Evolutionary conservation across 129 eudicot species (phyloP).

Genomic region (Sambucus nigra): DNA sequence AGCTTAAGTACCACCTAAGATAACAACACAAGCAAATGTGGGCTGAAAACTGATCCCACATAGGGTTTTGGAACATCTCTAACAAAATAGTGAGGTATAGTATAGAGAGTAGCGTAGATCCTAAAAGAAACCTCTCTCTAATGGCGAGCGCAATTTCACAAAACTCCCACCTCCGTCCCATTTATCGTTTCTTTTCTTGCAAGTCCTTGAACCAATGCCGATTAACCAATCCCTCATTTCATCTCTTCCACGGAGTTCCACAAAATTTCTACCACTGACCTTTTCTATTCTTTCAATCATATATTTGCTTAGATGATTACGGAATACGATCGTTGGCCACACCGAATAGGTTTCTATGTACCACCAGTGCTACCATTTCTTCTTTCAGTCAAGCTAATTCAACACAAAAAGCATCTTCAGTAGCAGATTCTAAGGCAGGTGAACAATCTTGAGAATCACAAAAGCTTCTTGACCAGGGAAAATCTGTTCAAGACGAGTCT

Average conservation of each 20-base stretch:
- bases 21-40: too few relatives aligned
- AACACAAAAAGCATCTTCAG: slow-evolving; percentile 23
- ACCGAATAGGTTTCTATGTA: slow-evolving; percentile 38
- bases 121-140: background rate
- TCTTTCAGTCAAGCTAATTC: slow-evolving; percentile 20
- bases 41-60: background rate
- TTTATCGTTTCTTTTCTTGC: slow-evolving; percentile 26
- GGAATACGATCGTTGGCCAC: slow-evolving; percentile 16
- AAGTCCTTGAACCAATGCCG: slow-evolving; percentile 9
- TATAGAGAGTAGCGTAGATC: background rate
- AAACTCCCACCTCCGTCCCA: slow-evolving; percentile 26
- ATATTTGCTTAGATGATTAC: background rate
- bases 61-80: slow-evolving; percentile 11
- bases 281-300: slow-evolving; percentile 15
- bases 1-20: too few relatives aligned
- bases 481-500: slow-evolving; percentile 83
- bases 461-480: slow-evolving; percentile 46
- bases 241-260: slow-evolving; percentile 18
- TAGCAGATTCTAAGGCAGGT: too few relatives aligned
- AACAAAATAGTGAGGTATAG: too few relatives aligned
- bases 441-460: too few relatives aligned
- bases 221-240: slow-evolving; percentile 21
- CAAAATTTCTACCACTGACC: slow-evolving; percentile 14
- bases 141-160: slow-evolving; percentile 25
- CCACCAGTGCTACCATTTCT: too few relatives aligned